These are phyloP conservation scores for Cutaneotrichosporon cyanovorans DNA, from an alignment of 1,284 basidiomycete genomes.

Conservation along the genomic window DNA sequence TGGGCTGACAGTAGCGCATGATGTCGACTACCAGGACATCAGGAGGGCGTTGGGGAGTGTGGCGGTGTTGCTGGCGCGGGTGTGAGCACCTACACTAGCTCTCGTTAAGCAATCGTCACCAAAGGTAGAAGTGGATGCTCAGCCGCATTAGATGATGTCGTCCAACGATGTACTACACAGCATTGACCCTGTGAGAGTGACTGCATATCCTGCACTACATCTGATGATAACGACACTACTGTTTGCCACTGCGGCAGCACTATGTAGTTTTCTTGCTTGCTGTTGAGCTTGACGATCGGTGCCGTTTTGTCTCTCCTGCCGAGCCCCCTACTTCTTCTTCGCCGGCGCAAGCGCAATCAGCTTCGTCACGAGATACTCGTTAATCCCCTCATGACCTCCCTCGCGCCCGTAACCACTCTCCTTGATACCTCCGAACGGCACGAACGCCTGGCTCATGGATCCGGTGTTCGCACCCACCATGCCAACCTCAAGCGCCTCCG, in stretches of 20 bases:
- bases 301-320: too few species aligned
- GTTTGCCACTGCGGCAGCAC: too few species aligned
- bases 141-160: too few species aligned
- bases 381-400: constrained; percentile 37
- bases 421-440: constrained; percentile 80
- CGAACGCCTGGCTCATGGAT: constrained; percentile 55
- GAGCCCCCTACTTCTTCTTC: too few species aligned
- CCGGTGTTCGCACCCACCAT: constrained; percentile 72
- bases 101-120: too few species aligned
- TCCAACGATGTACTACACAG: too few species aligned
- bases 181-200: too few species aligned
- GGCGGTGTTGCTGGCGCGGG: constrained; percentile 50
- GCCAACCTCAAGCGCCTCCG: constrained; percentile 91
- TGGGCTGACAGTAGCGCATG: constrained; percentile 61
- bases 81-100: neutral
- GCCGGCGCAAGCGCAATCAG: constrained; percentile 29
- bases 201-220: too few species aligned
- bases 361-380: constrained; percentile 41
- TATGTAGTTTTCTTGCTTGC: too few species aligned
- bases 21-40: constrained; percentile 93
- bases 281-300: too few species aligned
- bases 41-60: constrained; percentile 79
- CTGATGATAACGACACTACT: too few species aligned
- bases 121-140: too few species aligned
- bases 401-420: constrained; percentile 42